These are phyloP conservation scores for Platanthera zijinensis DNA, from an alignment of 106 monocot species.

Conservation along the genomic window DNA sequence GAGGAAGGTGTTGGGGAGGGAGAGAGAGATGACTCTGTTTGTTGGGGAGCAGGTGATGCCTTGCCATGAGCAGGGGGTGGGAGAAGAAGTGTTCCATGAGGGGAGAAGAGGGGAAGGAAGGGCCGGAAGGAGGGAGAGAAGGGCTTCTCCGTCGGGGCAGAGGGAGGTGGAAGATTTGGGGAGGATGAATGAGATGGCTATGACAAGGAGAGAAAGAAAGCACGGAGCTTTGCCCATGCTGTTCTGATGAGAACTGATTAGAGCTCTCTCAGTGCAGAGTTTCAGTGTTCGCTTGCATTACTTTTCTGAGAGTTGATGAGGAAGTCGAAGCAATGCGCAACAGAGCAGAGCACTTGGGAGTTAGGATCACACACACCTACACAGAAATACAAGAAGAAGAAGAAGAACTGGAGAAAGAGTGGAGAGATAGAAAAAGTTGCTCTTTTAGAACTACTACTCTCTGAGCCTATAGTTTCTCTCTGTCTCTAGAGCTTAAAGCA, in stretches of 20 bases:
- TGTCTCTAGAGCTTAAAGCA: not conserved
- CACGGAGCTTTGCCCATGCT: not conserved
- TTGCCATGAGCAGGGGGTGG: constrained; percentile 77
- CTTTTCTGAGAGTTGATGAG: not conserved
- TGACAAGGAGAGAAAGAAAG: not conserved
- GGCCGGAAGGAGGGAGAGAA: constrained; percentile 44
- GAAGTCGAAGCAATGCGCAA: not conserved
- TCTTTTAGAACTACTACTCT: too few species aligned
- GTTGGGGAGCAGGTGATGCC: constrained; percentile 82
- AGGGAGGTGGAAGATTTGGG: constrained; percentile 16
- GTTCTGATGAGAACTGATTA: not conserved
- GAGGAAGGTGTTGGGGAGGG: constrained; percentile 85
- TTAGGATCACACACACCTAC: too few species aligned
- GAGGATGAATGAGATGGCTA: not conserved
- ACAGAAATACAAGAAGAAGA: too few species aligned
- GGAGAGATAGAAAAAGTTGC: too few species aligned
- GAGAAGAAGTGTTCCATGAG: constrained; percentile 55
- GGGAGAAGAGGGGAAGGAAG: constrained; percentile 24
- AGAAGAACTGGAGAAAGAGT: too few species aligned
- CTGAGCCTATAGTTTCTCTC: not conserved
- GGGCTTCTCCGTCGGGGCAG: constrained; percentile 50
- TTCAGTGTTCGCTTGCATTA: not conserved
- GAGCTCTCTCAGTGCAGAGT: not conserved
- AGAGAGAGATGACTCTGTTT: constrained; percentile 68
- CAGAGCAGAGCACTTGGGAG: too few species aligned